Evolutionary conservation across 495 filamentous ascomycete species (phyloP).

Genomic region (Jackrogersella minutella): DNA sequence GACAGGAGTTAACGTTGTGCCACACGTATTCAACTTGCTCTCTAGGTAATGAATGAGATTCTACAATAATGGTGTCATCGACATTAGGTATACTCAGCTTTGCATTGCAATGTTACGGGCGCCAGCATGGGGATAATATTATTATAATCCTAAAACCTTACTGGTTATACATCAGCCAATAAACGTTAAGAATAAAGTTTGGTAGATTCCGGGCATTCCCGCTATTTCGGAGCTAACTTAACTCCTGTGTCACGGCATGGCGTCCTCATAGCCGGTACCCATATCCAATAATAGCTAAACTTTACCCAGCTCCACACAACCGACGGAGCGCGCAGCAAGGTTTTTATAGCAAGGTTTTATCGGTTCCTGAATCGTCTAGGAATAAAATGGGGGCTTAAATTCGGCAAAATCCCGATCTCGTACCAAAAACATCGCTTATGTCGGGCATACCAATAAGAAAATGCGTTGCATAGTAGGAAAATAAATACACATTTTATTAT

Average conservation of each 20-base stretch:
- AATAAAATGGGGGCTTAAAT: conserved; percentile 11
- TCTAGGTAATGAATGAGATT: too few species aligned
- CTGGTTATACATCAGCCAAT: conserved; percentile 17
- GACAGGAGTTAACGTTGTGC: too few species aligned
- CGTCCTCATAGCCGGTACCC: conserved; percentile 11
- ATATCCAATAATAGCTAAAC: conserved; percentile 29
- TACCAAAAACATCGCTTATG: conserved; percentile 14
- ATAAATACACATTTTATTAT: not conserved
- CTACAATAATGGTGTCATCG: too few species aligned
- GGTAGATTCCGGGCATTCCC: conserved; percentile 6
- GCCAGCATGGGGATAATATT: too few species aligned
- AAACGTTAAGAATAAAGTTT: not conserved
- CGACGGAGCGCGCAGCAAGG: too few species aligned
- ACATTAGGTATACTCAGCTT: too few species aligned
- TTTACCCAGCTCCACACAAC: conserved; percentile 26
- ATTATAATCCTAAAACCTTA: not conserved
- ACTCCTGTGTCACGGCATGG: conserved; percentile 23
- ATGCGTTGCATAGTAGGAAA: conserved; percentile 8
- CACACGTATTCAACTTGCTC: too few species aligned
- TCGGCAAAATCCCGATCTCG: conserved; percentile 24
- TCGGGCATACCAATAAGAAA: conserved; percentile 10
- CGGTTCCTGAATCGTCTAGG: conserved; percentile 27
- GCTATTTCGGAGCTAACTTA: conserved; percentile 20
- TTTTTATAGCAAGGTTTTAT: conserved; percentile 31
- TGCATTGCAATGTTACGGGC: too few species aligned